A percentile compares a stretch with the other conserved stretches of the same genome.
Conservation (phyloP, 2,329 filamentous ascomycete species). For the Pestalotiopsis fici region DNA sequence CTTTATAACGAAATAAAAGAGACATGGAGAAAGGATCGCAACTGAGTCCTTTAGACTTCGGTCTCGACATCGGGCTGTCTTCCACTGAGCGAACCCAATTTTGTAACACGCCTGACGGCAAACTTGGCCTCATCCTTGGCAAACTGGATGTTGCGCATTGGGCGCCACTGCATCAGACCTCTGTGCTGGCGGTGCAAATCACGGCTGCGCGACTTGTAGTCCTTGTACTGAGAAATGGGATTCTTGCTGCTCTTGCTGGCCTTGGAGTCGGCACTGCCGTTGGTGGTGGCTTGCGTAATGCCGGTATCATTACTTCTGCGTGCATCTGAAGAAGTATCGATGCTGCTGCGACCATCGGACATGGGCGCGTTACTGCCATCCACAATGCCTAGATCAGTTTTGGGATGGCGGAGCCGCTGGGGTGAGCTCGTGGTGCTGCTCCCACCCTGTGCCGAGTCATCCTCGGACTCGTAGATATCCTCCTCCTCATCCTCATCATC, state of each 20-base stretch:
- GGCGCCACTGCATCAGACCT: constrained; percentile 94
- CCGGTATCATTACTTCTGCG: constrained; percentile 8
- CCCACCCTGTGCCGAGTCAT: constrained; percentile 24
- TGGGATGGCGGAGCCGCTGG: constrained; percentile 22
- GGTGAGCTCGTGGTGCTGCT: constrained; percentile 15
- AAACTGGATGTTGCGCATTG: constrained; percentile 82
- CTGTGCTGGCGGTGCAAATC: constrained; percentile 83
- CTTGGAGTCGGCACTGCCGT: constrained; percentile 17
- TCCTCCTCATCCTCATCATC: constrained; percentile 34
- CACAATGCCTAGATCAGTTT: constrained; percentile 31
- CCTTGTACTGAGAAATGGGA: constrained; percentile 58
- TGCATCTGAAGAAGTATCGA: not conserved
- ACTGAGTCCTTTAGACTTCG: constrained; percentile 49
- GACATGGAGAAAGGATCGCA: not conserved
- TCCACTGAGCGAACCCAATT: constrained; percentile 75
- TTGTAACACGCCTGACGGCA: constrained; percentile 73
- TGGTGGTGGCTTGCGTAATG: constrained; percentile 21
- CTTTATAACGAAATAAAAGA: not conserved
- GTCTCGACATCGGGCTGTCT: constrained; percentile 89
- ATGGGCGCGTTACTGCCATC: constrained; percentile 32
- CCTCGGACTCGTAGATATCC: constrained; percentile 36
- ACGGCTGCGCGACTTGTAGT: constrained; percentile 68
- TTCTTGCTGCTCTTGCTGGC: constrained; percentile 46
- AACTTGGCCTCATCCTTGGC: constrained; percentile 85
- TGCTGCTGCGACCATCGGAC: not conserved